These are phyloP conservation scores for Cladophialophora immunda DNA, from an alignment of 2,329 filamentous ascomycete species.

Conservation along the genomic window DNA sequence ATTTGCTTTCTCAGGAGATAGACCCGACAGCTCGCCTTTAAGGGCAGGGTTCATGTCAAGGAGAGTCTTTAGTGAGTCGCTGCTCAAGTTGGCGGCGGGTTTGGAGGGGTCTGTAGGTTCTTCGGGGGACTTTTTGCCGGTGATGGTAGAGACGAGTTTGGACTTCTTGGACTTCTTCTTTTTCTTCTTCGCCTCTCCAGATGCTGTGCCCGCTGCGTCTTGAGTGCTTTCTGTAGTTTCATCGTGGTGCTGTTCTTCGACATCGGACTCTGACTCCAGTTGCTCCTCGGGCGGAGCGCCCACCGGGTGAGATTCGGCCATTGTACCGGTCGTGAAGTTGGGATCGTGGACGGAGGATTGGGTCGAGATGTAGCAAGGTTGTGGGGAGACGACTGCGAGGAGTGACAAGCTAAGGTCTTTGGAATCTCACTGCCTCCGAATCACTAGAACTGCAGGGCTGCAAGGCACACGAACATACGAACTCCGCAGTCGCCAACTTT, in stretches of 20 bases:
- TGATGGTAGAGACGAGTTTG: constrained; percentile 38
- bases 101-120: constrained; percentile 35
- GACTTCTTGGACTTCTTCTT: constrained; percentile 41
- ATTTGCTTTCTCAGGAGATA: constrained; percentile 68
- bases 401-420: no score
- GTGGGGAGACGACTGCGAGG: neutral
- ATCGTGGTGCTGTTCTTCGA: constrained; percentile 33
- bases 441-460: neutral
- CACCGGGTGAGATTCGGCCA: constrained; percentile 24
- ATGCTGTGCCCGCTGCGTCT: constrained; percentile 16
- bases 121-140: constrained; percentile 30
- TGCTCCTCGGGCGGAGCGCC: constrained; percentile 27
- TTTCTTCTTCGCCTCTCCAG: constrained; percentile 37
- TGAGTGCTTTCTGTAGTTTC: constrained; percentile 11
- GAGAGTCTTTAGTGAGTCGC: constrained; percentile 43
- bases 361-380: neutral
- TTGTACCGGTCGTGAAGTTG: neutral
- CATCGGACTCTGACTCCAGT: constrained; percentile 38
- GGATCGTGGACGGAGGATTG: neutral
- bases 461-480: constrained; percentile 1
- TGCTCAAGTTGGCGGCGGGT: constrained; percentile 30
- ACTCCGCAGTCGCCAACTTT: constrained; percentile 7
- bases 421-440: neutral
- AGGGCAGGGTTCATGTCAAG: constrained; percentile 68
- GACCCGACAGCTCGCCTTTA: constrained; percentile 74